Percentiles rank a stretch among this genome's conserved stretches.
Evolutionary conservation across 306 rosid genomes (phyloP).

Genomic region (Elaeagnus macrophylla): DNA sequence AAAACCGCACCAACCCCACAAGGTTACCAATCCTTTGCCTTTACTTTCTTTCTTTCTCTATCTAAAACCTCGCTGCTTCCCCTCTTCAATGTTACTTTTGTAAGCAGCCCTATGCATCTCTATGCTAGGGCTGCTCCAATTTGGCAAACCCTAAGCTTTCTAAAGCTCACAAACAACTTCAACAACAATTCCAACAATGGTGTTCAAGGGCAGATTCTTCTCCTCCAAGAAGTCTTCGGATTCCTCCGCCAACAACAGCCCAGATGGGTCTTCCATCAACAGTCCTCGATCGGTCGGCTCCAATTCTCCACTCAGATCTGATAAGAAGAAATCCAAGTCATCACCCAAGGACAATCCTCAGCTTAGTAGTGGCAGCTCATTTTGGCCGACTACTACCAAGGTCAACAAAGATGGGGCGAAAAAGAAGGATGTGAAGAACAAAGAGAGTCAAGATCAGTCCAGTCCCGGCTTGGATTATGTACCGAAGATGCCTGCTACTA

Average conservation of each 20-base stretch:
- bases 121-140: conserved; percentile 35
- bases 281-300: conserved; percentile 63
- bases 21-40: too few relatives aligned
- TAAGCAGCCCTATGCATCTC: conserved; percentile 25
- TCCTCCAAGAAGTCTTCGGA: conserved; percentile 79
- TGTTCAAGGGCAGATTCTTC: conserved; percentile 91
- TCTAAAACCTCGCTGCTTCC: not conserved
- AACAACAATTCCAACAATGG: conserved; percentile 38
- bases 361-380: not conserved
- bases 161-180: not conserved
- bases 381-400: conserved; percentile 18
- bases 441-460: conserved; percentile 27
- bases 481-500: conserved; percentile 26
- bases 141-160: not conserved
- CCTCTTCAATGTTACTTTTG: conserved; percentile 28
- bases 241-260: conserved; percentile 60
- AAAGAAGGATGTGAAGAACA: conserved; percentile 52
- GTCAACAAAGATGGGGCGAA: conserved; percentile 34
- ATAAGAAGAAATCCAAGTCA: conserved; percentile 75
- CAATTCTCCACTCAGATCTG: conserved; percentile 79
- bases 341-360: conserved; percentile 27
- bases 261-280: conserved; percentile 66
- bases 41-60: too few relatives aligned
- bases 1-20: too few relatives aligned
- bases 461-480: not conserved